Conservation (phyloP, 352 stramenopile species). For the Globisporangium nunn region DNA sequence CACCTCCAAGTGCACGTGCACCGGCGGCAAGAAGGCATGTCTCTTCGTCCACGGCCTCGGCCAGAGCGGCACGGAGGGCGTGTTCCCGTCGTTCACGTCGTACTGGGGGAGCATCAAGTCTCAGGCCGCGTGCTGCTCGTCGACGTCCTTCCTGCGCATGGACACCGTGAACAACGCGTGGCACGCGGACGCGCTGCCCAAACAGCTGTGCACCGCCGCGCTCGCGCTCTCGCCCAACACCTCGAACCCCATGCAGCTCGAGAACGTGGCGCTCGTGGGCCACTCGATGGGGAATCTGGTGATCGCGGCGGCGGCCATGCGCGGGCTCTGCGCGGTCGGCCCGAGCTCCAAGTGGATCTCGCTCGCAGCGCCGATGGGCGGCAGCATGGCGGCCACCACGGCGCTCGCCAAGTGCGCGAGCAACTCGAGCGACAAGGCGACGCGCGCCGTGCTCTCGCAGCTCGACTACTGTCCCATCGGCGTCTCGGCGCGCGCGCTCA, state of each 20-base stretch:
- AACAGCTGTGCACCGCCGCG: conserved; percentile 17
- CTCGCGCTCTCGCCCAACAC: conserved; percentile 9
- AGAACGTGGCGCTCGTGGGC: conserved; percentile 5
- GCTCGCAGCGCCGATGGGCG: conserved; percentile 23
- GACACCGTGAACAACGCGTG: conserved; percentile 22
- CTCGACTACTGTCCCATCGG: background rate
- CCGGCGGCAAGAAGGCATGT: background rate
- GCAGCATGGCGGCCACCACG: conserved; percentile 17
- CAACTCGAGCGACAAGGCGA: background rate
- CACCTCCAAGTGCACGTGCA: background rate
- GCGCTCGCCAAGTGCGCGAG: conserved; percentile 6
- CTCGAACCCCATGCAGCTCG: conserved; percentile 2
- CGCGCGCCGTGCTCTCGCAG: background rate
- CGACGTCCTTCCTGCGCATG: conserved; percentile 25
- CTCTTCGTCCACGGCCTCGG: background rate
- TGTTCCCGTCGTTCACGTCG: background rate
- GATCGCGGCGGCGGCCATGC: conserved; percentile 18
- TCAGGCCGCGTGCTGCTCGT: conserved; percentile 19
- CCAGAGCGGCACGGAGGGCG: background rate
- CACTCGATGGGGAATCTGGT: conserved; percentile 33
- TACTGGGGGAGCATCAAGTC: conserved; percentile 21
- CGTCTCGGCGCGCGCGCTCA: background rate
- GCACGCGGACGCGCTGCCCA: conserved; percentile 18
- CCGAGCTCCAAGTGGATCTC: conserved; percentile 33
- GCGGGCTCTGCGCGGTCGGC: conserved; percentile 22